Percentiles rank a stretch among this genome's conserved stretches.
These are phyloP conservation scores for Ramaria sp. DNA, from an alignment of 768 basidiomycete species.

Conservation along the genomic window DNA sequence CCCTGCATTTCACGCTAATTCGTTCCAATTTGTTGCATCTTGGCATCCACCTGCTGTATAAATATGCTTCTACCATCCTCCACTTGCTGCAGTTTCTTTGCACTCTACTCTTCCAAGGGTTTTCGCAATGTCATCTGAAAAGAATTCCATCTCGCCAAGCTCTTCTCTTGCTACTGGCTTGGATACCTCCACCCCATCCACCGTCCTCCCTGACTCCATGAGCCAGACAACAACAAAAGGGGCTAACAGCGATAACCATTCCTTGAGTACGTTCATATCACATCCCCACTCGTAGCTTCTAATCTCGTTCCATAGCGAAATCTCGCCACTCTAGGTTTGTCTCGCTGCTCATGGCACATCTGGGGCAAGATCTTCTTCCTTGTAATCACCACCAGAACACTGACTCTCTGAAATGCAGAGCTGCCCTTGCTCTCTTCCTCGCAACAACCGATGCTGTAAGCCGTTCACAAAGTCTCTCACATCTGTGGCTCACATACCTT, in stretches of 20 bases:
- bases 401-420: conserved; percentile 29
- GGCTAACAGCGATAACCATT: background rate
- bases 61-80: no score
- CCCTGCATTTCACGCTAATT: background rate
- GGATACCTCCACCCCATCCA: background rate
- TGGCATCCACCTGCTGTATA: no score
- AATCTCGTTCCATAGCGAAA: background rate
- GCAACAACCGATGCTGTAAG: conserved; percentile 79
- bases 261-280: background rate
- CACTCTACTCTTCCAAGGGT: no score
- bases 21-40: background rate
- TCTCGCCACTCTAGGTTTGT: conserved; percentile 17
- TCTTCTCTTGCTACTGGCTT: background rate
- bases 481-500: conserved; percentile 10
- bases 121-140: background rate
- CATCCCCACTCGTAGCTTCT: background rate
- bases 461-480: conserved; percentile 9
- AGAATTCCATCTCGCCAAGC: background rate
- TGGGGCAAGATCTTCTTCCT: conserved; percentile 38
- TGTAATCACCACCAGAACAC: background rate
- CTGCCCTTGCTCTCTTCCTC: conserved; percentile 70
- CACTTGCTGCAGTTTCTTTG: no score
- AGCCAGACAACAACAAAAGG: background rate
- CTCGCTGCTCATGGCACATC: conserved; percentile 51
- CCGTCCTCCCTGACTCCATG: background rate